Percentiles rank a stretch among this genome's conserved stretches.
Conservation (phyloP, 2,329 filamentous ascomycete genomes). For the Arthrocladium fulminans region DNA sequence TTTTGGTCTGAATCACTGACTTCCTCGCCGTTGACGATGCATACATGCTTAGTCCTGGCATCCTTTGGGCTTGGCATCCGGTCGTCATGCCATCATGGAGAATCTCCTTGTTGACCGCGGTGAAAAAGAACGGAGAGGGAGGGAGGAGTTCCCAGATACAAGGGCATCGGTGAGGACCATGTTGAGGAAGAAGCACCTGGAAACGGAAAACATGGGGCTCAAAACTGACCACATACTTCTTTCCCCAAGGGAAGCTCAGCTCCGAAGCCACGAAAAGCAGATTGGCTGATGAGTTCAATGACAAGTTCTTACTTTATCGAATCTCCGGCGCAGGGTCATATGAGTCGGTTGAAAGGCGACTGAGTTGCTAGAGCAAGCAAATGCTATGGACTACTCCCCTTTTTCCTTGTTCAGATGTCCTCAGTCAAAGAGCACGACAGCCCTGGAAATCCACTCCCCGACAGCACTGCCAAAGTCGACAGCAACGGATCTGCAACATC, state of each 20-base stretch:
- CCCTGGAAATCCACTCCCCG: constrained; percentile 24
- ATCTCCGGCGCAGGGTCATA: constrained; percentile 48
- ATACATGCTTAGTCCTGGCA: constrained; percentile 45
- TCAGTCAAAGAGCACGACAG: constrained; percentile 18
- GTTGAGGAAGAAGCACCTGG: neutral
- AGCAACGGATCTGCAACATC: neutral
- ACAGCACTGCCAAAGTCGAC: neutral
- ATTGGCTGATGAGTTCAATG: constrained; percentile 59
- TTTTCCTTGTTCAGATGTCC: constrained; percentile 56
- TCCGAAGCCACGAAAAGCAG: constrained; percentile 57
- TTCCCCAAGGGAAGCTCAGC: constrained; percentile 55
- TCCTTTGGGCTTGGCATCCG: constrained; percentile 53
- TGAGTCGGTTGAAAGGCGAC: constrained; percentile 52
- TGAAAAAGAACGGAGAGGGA: constrained; percentile 24
- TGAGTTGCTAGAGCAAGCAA: constrained; percentile 50
- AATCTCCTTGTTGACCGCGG: constrained; percentile 58
- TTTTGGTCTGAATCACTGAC: constrained; percentile 64
- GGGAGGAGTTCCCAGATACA: neutral
- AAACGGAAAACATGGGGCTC: constrained; percentile 66
- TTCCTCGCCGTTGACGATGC: constrained; percentile 42
- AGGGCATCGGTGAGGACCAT: neutral
- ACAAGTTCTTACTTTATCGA: constrained; percentile 52
- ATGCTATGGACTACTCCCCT: constrained; percentile 67
- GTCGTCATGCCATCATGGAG: constrained; percentile 70
- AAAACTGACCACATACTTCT: constrained; percentile 67